These are phyloP conservation scores for Lolium perenne DNA, from an alignment of 176 grass and related monocot genomes.

Conservation along the genomic window DNA sequence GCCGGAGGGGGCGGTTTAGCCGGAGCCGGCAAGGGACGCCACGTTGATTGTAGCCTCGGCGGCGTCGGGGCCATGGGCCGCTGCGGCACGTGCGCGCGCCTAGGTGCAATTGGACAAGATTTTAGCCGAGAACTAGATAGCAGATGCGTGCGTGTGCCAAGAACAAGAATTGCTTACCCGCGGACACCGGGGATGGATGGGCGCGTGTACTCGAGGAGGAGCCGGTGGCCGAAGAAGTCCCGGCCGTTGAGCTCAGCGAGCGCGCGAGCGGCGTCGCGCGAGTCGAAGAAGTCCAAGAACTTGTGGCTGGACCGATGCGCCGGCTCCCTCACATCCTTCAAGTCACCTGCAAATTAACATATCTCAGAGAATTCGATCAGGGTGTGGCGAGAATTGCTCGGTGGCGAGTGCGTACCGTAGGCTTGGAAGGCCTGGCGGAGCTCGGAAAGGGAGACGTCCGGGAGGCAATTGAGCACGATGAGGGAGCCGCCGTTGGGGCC, in stretches of 20 bases:
- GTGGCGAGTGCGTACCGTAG: conserved; percentile 64
- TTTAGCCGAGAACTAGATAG: conserved; percentile 27
- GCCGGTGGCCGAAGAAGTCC: conserved; percentile 72
- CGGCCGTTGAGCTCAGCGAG: conserved; percentile 74
- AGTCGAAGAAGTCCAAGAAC: conserved; percentile 95
- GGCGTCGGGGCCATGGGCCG: conserved; percentile 53
- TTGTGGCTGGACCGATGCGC: conserved; percentile 65
- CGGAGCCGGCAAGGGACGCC: conserved; percentile 24
- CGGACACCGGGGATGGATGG: conserved; percentile 37
- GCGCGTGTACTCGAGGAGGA: conserved; percentile 76
- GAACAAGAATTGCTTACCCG: conserved; percentile 46
- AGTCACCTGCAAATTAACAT: conserved; percentile 51
- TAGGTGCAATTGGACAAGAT: conserved; percentile 36
- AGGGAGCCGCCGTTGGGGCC: conserved; percentile 72
- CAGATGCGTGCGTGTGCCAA: background rate
- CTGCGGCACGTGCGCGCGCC: conserved; percentile 50
- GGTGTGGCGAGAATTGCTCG: background rate
- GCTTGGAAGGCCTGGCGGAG: conserved; percentile 75
- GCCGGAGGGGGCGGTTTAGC: conserved; percentile 22
- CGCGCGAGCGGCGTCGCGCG: conserved; percentile 71
- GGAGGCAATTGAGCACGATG: conserved; percentile 71
- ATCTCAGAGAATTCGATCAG: conserved; percentile 22
- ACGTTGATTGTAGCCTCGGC: conserved; percentile 61
- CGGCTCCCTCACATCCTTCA: conserved; percentile 92
- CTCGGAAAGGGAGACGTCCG: conserved; percentile 53